These are phyloP conservation scores for Monosporozyma solicola DNA, from an alignment of 805 yeast species.

Conservation along the genomic window DNA sequence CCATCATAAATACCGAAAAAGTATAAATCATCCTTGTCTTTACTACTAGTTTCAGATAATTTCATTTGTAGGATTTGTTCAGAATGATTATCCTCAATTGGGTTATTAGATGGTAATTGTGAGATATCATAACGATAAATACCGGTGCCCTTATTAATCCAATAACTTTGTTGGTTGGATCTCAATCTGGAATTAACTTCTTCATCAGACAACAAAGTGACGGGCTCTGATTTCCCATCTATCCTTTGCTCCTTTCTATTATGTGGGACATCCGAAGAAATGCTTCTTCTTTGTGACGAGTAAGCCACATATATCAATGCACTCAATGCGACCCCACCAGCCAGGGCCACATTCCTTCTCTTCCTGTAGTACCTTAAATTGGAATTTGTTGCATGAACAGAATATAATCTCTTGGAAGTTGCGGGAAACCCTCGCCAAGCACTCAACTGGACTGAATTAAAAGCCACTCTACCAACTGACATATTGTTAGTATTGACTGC, in stretches of 20 bases:
- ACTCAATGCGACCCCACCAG: not conserved
- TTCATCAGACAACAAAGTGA: constrained; percentile 51
- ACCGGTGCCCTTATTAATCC: constrained; percentile 78
- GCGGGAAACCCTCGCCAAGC: not conserved
- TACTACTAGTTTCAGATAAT: constrained; percentile 41
- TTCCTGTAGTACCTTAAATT: not conserved
- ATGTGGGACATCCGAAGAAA: constrained; percentile 15
- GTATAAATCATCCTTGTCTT: constrained; percentile 57
- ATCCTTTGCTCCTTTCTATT: not conserved
- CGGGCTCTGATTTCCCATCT: constrained; percentile 9
- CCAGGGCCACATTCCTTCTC: not conserved
- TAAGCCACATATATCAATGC: constrained; percentile 6
- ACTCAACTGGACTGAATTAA: not conserved
- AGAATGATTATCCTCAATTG: constrained; percentile 88
- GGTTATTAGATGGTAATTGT: constrained; percentile 84
- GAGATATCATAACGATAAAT: constrained; percentile 81
- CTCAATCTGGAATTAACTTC: constrained; percentile 65
- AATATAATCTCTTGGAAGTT: not conserved
- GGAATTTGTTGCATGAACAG: not conserved
- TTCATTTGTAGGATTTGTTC: constrained; percentile 58
- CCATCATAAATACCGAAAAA: constrained; percentile 96
- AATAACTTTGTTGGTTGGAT: constrained; percentile 68
- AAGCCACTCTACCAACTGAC: not conserved
- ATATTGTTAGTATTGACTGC: not conserved
- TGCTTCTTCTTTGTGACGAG: constrained; percentile 10